A percentile compares a stretch with the other conserved stretches of the same genome.
Conservation (phyloP, 176 grass and related monocot species). For the Triticum turgidum region DNA sequence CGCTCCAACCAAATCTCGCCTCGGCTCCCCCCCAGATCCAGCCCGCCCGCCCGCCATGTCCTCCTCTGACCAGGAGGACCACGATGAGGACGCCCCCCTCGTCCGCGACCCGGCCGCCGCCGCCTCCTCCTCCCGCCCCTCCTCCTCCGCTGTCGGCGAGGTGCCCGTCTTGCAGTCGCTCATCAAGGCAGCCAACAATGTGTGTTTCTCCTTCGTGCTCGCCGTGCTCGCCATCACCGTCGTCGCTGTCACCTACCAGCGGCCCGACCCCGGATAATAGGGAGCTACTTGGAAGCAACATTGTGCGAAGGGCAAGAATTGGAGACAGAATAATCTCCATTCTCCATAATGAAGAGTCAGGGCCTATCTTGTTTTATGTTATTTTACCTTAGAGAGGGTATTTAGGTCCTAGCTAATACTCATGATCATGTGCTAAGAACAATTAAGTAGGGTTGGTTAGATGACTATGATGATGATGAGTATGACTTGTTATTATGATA, state of each 20-base stretch:
- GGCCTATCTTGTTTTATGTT: too few species aligned
- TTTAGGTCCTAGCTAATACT: too few species aligned
- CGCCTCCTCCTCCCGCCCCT: neutral
- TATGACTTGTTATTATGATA: too few species aligned
- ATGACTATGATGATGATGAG: too few species aligned
- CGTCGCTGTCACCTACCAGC: conserved; percentile 93
- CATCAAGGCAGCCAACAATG: conserved; percentile 74
- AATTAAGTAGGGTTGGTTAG: too few species aligned
- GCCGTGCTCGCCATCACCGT: conserved; percentile 81
- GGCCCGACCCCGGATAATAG: conserved; percentile 50
- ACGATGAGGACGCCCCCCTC: conserved; percentile 25
- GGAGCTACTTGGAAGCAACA: too few species aligned
- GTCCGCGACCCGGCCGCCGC: neutral
- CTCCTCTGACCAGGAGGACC: conserved; percentile 33
- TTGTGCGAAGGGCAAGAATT: too few species aligned
- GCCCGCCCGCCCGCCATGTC: neutral
- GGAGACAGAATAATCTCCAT: too few species aligned
- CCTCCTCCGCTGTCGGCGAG: conserved; percentile 31
- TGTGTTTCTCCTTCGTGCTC: conserved; percentile 87
- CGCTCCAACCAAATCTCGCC: conserved; percentile 9
- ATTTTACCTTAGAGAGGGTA: too few species aligned
- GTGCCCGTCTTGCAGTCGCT: conserved; percentile 68
- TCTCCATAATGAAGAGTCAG: too few species aligned
- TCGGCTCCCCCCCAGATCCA: neutral
- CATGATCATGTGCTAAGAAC: too few species aligned